Conservation (phyloP, 108 stramenopile species). For the Skeletonema tropicum region DNA sequence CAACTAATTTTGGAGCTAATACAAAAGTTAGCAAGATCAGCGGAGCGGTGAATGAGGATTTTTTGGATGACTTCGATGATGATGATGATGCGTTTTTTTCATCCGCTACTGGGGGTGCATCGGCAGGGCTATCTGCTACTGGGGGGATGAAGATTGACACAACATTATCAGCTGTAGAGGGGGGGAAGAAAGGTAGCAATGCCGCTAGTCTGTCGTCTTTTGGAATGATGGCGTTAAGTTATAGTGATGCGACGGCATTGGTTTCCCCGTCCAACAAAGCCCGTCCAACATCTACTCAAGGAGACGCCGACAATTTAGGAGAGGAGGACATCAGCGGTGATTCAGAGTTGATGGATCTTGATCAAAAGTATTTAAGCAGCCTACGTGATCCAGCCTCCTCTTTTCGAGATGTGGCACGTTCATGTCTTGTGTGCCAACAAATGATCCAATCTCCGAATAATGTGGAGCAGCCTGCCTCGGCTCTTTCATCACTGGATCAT, state of each 20-base stretch:
- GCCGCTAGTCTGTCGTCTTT: conserved; percentile 10
- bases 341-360: conserved; percentile 28
- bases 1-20: background rate
- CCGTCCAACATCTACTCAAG: background rate
- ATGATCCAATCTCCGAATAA: conserved; percentile 9
- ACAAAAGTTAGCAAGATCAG: conserved; percentile 1
- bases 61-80: conserved; percentile 45
- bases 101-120: conserved; percentile 5
- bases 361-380: conserved; percentile 19
- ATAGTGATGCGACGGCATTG: conserved; percentile 14
- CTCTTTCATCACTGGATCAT: background rate
- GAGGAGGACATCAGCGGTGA: conserved; percentile 18
- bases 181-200: background rate
- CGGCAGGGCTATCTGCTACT: background rate
- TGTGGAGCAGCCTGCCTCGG: background rate
- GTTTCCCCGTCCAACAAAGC: background rate
- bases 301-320: background rate
- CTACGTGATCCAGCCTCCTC: conserved; percentile 34
- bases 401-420: conserved; percentile 29
- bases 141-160: conserved; percentile 4
- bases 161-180: background rate
- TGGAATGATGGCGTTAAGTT: conserved; percentile 37
- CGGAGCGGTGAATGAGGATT: conserved; percentile 4
- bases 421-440: conserved; percentile 36
- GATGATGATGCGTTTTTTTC: conserved; percentile 53